Base-by-base conservation (phyloP, 2,329 filamentous ascomycete species). In the Phialocephala subalpina region DNA sequence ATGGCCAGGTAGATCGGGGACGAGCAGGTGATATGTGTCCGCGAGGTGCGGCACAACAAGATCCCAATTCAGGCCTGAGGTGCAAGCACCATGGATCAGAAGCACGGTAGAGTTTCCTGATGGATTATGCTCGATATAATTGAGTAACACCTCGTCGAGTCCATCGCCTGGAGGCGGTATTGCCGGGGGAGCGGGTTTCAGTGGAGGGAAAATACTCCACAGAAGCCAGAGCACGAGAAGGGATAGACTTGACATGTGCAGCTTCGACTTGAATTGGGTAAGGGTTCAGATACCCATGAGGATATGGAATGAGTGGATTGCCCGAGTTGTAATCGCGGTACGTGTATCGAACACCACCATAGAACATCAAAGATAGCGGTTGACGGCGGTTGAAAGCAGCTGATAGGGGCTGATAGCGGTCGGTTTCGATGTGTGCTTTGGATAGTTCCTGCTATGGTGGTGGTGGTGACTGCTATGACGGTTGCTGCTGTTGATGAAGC, bases 1-100 rank as follows among this genome's bases (percentile, higher is more conserved):
- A 57, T 62, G 60, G 38, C 49, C 38, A 38, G 60, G 60, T 18
- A 62, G 35, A 25, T 62, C 60, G 16, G 60, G 60, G 35, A 62
- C 14, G 49, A 62, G 49, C 14, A 62, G 49, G 29, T 62, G 60
- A 20, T 62, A 62, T 47, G 49, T 42, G 20, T n/a, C n/a, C 16
- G 38, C 12, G 36, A 62, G 49, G 55, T 62, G 20, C n/a, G 60
- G 60, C 8, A 35, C n/a, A 8, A 57, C 60, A 14, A 62, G 47
- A 29, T 62, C 52, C 60, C 60, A 62, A 27, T 62, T 45, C 8
- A 38, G 25, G 7, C 60, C 52, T 33, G 60, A 62, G 36, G 27
- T 29, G 22, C 35, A 56, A 8, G 60, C 60, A 35, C 60, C 60
- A 36, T 62, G 60, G 33, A 62, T 62, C 16, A 62, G 49, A 57